phyloP scores from a whole-genome alignment of 768 basidiomycete genomes.

The Sarcodon sp. region DNA sequence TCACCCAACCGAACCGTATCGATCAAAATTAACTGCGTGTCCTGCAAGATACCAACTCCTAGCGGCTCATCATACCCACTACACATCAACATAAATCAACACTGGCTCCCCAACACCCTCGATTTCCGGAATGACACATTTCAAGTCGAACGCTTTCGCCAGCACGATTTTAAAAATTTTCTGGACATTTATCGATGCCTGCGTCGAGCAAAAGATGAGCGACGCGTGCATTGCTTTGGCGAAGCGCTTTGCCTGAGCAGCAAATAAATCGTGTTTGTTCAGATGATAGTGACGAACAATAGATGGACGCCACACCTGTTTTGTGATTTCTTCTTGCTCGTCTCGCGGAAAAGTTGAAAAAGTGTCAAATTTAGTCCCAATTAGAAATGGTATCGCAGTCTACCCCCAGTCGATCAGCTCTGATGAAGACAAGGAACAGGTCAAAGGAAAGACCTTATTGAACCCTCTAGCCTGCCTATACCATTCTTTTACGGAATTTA shows the following conservation, averaged over 20 bases:
- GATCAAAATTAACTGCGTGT: too few species aligned
- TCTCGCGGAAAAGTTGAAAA: conserved; percentile 93
- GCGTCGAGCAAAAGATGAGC: conserved; percentile 98
- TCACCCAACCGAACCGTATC: too few species aligned
- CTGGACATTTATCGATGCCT: conserved; percentile 98
- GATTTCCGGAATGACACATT: conserved; percentile 97
- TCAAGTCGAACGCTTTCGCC: conserved; percentile 95
- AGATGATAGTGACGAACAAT: background rate
- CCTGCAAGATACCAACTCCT: background rate
- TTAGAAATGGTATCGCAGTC: conserved; percentile 98
- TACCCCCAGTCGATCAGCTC: conserved; percentile 18
- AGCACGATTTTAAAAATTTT: conserved; percentile 99
- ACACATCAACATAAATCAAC: conserved; percentile 85
- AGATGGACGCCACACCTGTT: conserved; percentile 48
- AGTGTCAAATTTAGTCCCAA: conserved; percentile 97
- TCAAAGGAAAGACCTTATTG: conserved; percentile 66
- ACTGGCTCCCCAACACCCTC: conserved; percentile 95
- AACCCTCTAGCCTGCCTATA: conserved; percentile 98
- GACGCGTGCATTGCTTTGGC: conserved; percentile 99
- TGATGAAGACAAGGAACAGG: background rate
- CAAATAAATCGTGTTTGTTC: conserved; percentile 3
- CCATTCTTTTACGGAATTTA: conserved; percentile 99
- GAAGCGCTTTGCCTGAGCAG: conserved; percentile 81
- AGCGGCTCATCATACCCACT: conserved; percentile 3
- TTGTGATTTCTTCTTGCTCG: conserved; percentile 99